Percentiles rank a stretch among this genome's conserved stretches.
Evolutionary conservation across 176 grass and related monocot genomes (phyloP).

Genomic region (Saccharum spontaneum): DNA sequence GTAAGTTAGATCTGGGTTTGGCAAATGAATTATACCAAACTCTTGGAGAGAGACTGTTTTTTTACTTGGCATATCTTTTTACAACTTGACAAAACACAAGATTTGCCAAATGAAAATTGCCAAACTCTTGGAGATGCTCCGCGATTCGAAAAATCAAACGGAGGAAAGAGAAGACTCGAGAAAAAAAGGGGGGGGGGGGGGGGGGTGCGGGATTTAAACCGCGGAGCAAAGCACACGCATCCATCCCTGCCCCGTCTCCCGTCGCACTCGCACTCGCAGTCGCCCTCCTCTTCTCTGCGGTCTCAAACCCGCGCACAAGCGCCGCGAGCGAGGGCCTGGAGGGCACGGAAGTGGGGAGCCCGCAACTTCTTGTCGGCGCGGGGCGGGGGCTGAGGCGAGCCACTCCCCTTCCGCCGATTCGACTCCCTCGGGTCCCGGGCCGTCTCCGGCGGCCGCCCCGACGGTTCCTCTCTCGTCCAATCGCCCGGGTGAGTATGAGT

Average conservation of each 20-base stretch:
- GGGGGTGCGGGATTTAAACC: neutral
- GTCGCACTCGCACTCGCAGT: conserved; percentile 6
- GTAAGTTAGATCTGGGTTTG: too few species aligned
- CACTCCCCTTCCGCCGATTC: neutral
- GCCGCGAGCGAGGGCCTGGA: conserved; percentile 23
- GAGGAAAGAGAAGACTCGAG: neutral
- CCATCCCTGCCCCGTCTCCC: neutral
- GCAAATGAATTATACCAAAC: too few species aligned
- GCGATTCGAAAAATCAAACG: conserved; percentile 40
- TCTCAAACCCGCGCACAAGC: neutral
- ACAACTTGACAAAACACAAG: too few species aligned
- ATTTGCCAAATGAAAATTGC: too few species aligned
- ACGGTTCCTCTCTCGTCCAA: conserved; percentile 10
- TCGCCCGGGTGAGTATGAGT: conserved; percentile 11
- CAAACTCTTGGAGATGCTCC: too few species aligned
- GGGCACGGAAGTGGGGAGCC: neutral
- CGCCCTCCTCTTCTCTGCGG: neutral
- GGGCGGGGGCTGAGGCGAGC: neutral
- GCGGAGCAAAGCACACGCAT: conserved; percentile 28
- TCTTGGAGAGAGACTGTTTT: too few species aligned
- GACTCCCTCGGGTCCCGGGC: neutral
- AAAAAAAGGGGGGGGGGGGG: neutral
- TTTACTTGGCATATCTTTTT: too few species aligned
- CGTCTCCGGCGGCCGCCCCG: neutral
- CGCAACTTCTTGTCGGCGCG: neutral